Percentiles rank a stretch among this genome's conserved stretches.
These are phyloP conservation scores for Ceratobasidium sp. DNA, from an alignment of 1,284 basidiomycete species.

Conservation along the genomic window DNA sequence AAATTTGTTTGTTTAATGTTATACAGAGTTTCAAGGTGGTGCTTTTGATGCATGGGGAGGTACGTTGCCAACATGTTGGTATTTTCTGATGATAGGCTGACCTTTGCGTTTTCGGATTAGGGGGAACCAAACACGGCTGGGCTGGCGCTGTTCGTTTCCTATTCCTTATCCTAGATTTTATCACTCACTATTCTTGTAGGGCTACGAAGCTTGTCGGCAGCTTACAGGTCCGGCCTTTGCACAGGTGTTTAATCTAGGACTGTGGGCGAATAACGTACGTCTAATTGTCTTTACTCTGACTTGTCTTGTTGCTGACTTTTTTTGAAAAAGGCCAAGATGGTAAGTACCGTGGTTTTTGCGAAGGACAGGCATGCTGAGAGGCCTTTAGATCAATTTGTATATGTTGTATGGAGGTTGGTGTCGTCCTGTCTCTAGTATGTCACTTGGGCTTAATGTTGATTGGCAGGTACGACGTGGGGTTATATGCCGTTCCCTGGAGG, in stretches of 20 bases:
- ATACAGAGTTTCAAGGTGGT: conserved; percentile 62
- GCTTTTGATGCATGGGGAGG: conserved; percentile 73
- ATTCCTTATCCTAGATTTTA: neutral
- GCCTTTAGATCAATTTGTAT: conserved; percentile 71
- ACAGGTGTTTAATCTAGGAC: conserved; percentile 78
- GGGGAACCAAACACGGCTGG: conserved; percentile 45
- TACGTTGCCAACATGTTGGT: neutral
- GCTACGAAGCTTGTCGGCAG: conserved; percentile 65
- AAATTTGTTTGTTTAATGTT: conserved; percentile 47
- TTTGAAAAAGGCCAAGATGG: conserved; percentile 40
- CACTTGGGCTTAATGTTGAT: conserved; percentile 27
- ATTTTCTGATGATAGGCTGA: neutral
- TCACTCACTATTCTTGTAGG: conserved; percentile 50
- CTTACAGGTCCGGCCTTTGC: conserved; percentile 79
- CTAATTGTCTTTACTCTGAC: no score
- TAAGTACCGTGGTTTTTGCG: neutral
- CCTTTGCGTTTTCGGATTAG: conserved; percentile 6
- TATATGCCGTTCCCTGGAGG: conserved; percentile 74
- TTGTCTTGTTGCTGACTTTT: neutral
- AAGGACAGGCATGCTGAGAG: neutral
- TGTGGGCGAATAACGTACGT: conserved; percentile 83
- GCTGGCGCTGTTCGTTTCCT: conserved; percentile 44
- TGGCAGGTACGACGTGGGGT: conserved; percentile 79
- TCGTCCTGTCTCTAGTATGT: neutral
- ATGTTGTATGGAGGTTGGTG: conserved; percentile 70